These are phyloP conservation scores for Gamsiella multidivaricata DNA, from an alignment of 192 early-diverging fungal species.

Conservation along the genomic window DNA sequence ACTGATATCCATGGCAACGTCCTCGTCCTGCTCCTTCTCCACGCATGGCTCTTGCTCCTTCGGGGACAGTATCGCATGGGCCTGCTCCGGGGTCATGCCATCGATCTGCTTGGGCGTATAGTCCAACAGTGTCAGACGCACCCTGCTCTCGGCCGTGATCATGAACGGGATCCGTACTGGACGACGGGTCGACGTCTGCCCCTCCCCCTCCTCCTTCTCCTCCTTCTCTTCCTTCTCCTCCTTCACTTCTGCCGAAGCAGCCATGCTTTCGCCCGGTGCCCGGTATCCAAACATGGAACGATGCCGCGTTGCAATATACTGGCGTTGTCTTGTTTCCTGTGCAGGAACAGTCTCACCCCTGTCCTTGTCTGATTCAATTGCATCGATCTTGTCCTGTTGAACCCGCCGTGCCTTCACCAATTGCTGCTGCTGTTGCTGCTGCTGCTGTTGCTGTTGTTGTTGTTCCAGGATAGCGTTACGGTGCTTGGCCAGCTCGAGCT, in stretches of 20 bases:
- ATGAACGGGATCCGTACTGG: not conserved
- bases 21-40: too few species aligned
- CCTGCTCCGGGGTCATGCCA: slow-evolving; percentile 26
- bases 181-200: not conserved
- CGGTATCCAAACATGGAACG: slow-evolving; percentile 47
- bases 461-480: slow-evolving; percentile 32
- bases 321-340: not conserved
- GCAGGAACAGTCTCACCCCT: too few species aligned
- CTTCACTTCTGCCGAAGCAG: not conserved
- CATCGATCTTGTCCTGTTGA: not conserved
- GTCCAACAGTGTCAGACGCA: slow-evolving; percentile 34
- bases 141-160: slow-evolving; percentile 31
- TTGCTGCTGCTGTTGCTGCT: slow-evolving; percentile 6
- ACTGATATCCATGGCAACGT: too few species aligned
- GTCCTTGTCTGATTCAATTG: not conserved
- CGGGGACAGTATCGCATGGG: slow-evolving; percentile 8
- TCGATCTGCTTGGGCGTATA: slow-evolving; percentile 45
- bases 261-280: slow-evolving; percentile 16
- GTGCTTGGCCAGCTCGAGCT: slow-evolving; percentile 29
- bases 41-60: not conserved
- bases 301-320: slow-evolving; percentile 21
- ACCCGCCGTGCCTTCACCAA: not conserved
- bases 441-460: slow-evolving; percentile 8
- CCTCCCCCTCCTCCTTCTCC: not conserved
- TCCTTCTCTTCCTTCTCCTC: slow-evolving; percentile 4